Evolutionary conservation across 148 eudicot species (phyloP).

Genomic region (Diospyros lotus): DNA sequence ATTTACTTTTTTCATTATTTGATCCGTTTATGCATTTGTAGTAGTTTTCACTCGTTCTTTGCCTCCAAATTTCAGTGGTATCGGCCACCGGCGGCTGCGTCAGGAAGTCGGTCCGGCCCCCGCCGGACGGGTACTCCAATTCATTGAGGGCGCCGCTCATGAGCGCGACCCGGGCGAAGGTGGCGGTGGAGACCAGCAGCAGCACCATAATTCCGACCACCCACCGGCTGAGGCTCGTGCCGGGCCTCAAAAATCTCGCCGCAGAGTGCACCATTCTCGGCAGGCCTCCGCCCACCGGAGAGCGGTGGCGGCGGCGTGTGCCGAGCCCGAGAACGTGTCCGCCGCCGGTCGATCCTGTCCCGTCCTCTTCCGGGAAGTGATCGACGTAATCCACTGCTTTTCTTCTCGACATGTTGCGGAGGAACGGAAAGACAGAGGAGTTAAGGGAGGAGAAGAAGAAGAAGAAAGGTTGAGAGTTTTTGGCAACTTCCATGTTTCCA

Average conservation of each 20-base stretch:
- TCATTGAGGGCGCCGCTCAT: not conserved
- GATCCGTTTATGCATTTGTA: conserved; percentile 29
- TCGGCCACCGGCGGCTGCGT: not conserved
- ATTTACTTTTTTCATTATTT: conserved; percentile 21
- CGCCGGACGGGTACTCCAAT: not conserved
- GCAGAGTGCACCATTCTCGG: too few relatives aligned
- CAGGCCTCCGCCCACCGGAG: too few relatives aligned
- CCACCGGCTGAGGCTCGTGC: conserved; percentile 7
- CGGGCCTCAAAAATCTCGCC: not conserved
- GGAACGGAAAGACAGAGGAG: too few relatives aligned
- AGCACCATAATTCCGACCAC: not conserved
- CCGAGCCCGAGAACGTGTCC: too few relatives aligned
- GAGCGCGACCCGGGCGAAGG: not conserved
- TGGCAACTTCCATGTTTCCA: too few relatives aligned
- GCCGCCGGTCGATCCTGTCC: too few relatives aligned
- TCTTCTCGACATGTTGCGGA: too few relatives aligned
- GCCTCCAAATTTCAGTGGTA: conserved; percentile 40
- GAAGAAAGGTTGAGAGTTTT: too few relatives aligned
- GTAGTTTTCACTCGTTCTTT: conserved; percentile 30
- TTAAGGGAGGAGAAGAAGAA: too few relatives aligned
- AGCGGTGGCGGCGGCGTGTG: too few relatives aligned
- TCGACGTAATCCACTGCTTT: too few relatives aligned
- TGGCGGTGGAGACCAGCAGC: conserved; percentile 1
- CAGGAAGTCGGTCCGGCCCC: not conserved
- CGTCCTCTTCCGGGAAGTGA: too few relatives aligned